These are phyloP conservation scores for Ogataea minuta DNA, from an alignment of 805 yeast genomes.

Conservation along the genomic window DNA sequence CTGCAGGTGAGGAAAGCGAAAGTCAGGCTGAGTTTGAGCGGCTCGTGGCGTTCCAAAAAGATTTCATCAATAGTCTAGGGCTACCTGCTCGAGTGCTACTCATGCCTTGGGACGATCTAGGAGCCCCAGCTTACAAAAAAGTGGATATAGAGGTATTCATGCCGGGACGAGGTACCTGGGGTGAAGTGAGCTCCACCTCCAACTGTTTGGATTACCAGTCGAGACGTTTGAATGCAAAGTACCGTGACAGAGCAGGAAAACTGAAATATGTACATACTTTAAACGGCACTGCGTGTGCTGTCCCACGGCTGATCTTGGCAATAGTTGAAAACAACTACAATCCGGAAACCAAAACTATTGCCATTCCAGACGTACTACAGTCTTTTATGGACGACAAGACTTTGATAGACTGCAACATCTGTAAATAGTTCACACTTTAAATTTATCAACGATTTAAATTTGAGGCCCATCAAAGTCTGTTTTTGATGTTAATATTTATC, in stretches of 20 bases:
- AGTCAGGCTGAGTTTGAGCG: slow-evolving; percentile 56
- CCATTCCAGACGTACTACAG: slow-evolving; percentile 66
- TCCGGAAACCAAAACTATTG: slow-evolving; percentile 47
- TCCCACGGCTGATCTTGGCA: slow-evolving; percentile 87
- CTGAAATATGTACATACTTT: slow-evolving; percentile 71
- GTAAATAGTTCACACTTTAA: slow-evolving; percentile 1
- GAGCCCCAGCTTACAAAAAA: slow-evolving; percentile 89
- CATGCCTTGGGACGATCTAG: slow-evolving; percentile 89
- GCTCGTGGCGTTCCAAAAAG: slow-evolving; percentile 62
- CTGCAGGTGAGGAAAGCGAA: slow-evolving; percentile 29
- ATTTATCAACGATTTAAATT: background rate
- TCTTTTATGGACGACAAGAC: slow-evolving; percentile 69
- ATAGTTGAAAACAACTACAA: slow-evolving; percentile 84
- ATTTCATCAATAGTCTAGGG: slow-evolving; percentile 64
- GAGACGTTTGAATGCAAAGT: slow-evolving; percentile 73
- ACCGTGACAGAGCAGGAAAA: slow-evolving; percentile 35
- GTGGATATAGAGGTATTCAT: slow-evolving; percentile 96
- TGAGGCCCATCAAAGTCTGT: background rate
- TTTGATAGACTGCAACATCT: slow-evolving; percentile 20
- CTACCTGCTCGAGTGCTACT: slow-evolving; percentile 76
- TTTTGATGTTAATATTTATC: slow-evolving; percentile 1
- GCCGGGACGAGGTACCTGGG: slow-evolving; percentile 94
- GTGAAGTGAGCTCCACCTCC: slow-evolving; percentile 88
- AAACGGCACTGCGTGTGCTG: slow-evolving; percentile 95
- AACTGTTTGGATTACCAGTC: slow-evolving; percentile 92